Base-by-base conservation (phyloP, 2,329 filamentous ascomycete species). In the Fusarium pilosicola region DNA sequence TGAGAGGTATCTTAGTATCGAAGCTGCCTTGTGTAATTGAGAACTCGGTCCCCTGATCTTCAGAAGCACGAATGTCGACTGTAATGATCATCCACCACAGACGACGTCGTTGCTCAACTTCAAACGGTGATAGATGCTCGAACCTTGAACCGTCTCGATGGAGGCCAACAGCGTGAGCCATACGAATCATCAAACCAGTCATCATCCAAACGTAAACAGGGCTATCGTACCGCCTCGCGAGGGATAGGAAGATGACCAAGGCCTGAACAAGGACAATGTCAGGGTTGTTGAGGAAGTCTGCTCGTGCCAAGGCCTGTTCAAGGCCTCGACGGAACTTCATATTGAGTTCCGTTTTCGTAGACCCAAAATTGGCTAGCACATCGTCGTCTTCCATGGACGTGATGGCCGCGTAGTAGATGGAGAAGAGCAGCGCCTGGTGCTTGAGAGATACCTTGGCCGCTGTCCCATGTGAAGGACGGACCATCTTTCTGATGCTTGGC, bases 1-100 rank as follows among this genome's bases (percentile, higher is more conserved):
- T 91, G 13, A 87, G 79, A 0, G 90, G 89, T 9, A 87, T 79
- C 44, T 83, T 83, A 0, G 88, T 90, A 70, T 91, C 88, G 44
- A 86, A 88, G 12, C 81, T 83, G 14, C 81, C 78, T 18, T 84
- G 80, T 3, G 83, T 77, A 3, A 89, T 85, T 2, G 82, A 85
- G 24, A 88, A 78, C 26, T 85, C 86, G 6, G 85, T 86, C 4
- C 89, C 89, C 48, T 89, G 88, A 34, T 90, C 88, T 69, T 91
- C 89, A 7, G 89, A 87, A 0, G 88, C 85, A n/a, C 88, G 85
- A 14, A 88, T 83, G 69, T 93, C 91, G 4, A 92, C 77, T 8
- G 90, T 85, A 48, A 88, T 85, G 5, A 93, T 83, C 26, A 87
- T 85, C 86, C 89, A 92, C 85, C 90, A 93, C 1, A 91, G 78